phyloP scores from a whole-genome alignment of 1,139 yeast species.

The Zhuliangozyma parablackwelliae region DNA sequence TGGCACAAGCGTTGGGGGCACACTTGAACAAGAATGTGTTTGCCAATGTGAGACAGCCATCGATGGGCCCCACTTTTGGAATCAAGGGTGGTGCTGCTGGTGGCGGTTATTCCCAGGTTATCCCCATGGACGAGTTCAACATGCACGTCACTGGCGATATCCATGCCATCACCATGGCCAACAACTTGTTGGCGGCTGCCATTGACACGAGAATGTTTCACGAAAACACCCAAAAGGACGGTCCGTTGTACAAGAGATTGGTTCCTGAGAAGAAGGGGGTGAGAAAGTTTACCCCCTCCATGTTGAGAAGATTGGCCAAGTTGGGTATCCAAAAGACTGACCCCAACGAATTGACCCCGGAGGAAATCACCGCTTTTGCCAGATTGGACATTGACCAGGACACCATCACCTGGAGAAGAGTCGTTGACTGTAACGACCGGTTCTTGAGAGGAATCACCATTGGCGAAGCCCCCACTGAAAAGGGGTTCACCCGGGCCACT shows the following conservation, averaged over 20 bases:
- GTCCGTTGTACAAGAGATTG: conserved; percentile 77
- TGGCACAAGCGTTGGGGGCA: conserved; percentile 95
- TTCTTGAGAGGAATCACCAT: conserved; percentile 87
- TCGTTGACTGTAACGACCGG: conserved; percentile 93
- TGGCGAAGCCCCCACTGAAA: conserved; percentile 93
- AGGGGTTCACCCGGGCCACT: conserved; percentile 82
- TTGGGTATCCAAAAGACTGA: conserved; percentile 77
- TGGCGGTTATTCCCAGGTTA: conserved; percentile 97
- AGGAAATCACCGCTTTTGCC: conserved; percentile 72
- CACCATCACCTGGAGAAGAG: conserved; percentile 94
- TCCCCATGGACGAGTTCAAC: conserved; percentile 99
- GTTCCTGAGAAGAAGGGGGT: conserved; percentile 84
- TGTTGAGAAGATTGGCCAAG: conserved; percentile 74
- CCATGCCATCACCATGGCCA: conserved; percentile 95
- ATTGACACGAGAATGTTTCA: conserved; percentile 98
- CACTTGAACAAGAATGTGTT: conserved; percentile 81
- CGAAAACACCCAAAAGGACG: conserved; percentile 89
- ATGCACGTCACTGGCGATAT: conserved; percentile 98
- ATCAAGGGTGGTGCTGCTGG: conserved; percentile 99
- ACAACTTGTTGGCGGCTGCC: conserved; percentile 94
- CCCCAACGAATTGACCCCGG: conserved; percentile 77
- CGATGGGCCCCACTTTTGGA: conserved; percentile 99
- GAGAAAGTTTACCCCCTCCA: conserved; percentile 72
- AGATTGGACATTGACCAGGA: conserved; percentile 91
- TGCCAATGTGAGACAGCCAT: conserved; percentile 97